Evolutionary conservation across 2,329 filamentous ascomycete species (phyloP), one percentile per base, ranked within the genome.

Genomic region (Elsinoe batatas): DNA sequence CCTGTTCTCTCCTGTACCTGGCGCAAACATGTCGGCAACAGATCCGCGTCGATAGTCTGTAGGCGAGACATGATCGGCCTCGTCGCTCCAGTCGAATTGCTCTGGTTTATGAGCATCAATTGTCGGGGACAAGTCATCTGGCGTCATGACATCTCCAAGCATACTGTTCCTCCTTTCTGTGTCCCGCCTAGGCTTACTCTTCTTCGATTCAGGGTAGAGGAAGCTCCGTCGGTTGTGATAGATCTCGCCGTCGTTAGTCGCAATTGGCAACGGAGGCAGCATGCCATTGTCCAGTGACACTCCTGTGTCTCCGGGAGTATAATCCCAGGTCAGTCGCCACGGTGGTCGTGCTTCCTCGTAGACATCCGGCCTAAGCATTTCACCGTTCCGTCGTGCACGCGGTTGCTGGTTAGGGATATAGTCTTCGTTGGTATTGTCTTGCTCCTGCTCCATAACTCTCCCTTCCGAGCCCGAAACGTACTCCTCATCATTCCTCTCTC

Each of bases 1-100:
- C 7, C 26, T 30, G 37, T 13, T 10, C 18, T 44, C 15, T 26
- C 12, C 20, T 44, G 15, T 13, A 5, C 12, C 20, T 6, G 15
- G 22, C n/a, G 12, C 5, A 44, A 18, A 17, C 15, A 44, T 44
- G n/a, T 44, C 40, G 20, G 40, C 40, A 5, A 44, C 40, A 44
- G 15, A 44, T 17, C 15, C 40, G 18, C 20, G 20, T 22, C 20
- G n/a, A 12, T 17, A 44, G 15, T 7, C 20, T 44, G 40, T 18
- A 5, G 20, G 15, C 12, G 40, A 22, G 8, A 22, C 20, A 15
- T 44, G n/a, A 13, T 44, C 47, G 3, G 47, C n/a, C 26, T 51
- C 47, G 6, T 51, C 47, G 17, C 47, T 51, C 47, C 47, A 51
- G 35, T 51, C 30, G 17, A 51, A 51, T 13, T 20, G 2, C 17